Percentiles rank a stretch among this genome's conserved stretches.
phyloP scores from a whole-genome alignment of 768 basidiomycete genomes.

The Lentinula boryana region DNA sequence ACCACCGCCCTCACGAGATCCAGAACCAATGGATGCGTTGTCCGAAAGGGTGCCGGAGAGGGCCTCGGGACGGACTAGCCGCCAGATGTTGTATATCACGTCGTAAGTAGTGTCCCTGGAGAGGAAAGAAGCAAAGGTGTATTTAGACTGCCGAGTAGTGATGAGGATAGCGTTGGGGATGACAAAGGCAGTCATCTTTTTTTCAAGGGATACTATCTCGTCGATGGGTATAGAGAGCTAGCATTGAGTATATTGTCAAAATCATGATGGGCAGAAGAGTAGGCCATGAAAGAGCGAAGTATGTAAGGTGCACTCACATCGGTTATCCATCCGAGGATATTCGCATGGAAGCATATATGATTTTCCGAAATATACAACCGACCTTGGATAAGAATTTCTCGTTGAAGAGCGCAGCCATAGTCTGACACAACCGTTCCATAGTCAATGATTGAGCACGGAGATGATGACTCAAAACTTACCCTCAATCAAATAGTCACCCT shows the following conservation, averaged over 20 bases:
- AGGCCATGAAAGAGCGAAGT: neutral
- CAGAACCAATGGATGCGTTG: slow-evolving; percentile 27
- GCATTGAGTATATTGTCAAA: neutral
- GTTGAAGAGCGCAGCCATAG: slow-evolving; percentile 94
- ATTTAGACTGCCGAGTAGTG: slow-evolving; percentile 75
- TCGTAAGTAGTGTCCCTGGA: slow-evolving; percentile 95
- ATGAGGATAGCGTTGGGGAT: slow-evolving; percentile 96
- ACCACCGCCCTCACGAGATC: slow-evolving; percentile 25
- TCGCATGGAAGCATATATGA: slow-evolving; percentile 98
- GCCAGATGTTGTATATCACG: slow-evolving; percentile 95
- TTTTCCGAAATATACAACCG: slow-evolving; percentile 97
- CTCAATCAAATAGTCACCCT: slow-evolving; percentile 97
- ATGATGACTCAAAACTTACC: slow-evolving; percentile 45
- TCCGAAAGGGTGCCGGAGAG: slow-evolving; percentile 14
- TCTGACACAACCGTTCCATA: slow-evolving; percentile 41
- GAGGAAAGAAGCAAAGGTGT: slow-evolving; percentile 95
- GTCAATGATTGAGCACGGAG: neutral
- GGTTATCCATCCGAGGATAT: slow-evolving; percentile 99
- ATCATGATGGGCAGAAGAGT: neutral
- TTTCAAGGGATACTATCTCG: slow-evolving; percentile 83
- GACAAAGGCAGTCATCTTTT: slow-evolving; percentile 96
- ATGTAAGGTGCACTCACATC: slow-evolving; percentile 53
- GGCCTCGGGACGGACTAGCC: slow-evolving; percentile 72
- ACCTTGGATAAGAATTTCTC: slow-evolving; percentile 96
- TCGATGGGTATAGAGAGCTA: slow-evolving; percentile 85